Evolutionary conservation across 768 basidiomycete genomes (phyloP).

Genomic region (Leccinellum rugosiceps): DNA sequence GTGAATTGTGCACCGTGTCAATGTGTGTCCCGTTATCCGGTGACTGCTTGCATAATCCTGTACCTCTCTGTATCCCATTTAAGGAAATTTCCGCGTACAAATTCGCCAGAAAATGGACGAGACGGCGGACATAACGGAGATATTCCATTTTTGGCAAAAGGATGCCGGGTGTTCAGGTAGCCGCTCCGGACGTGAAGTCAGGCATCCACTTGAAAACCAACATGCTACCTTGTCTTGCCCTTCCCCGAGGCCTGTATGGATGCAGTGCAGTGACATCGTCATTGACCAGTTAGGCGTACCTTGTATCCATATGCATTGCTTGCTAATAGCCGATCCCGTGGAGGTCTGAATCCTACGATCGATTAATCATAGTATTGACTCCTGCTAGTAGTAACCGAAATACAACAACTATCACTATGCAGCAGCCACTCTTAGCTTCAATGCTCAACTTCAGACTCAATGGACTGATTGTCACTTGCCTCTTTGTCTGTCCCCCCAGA

Average conservation of each 20-base stretch:
- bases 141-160: background rate
- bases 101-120: background rate
- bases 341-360: constrained; percentile 14
- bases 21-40: constrained; percentile 21
- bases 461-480: background rate
- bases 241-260: constrained; percentile 6
- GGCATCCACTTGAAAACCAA: background rate
- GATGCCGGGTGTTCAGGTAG: constrained; percentile 17
- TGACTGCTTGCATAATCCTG: constrained; percentile 20
- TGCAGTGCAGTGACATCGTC: constrained; percentile 23
- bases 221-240: constrained; percentile 4
- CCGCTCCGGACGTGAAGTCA: constrained; percentile 19
- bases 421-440: background rate
- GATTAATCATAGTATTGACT: background rate
- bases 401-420: constrained; percentile 9
- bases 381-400: background rate
- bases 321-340: background rate
- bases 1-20: constrained; percentile 4
- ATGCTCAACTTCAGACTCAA: background rate
- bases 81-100: background rate
- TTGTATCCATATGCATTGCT: constrained; percentile 20
- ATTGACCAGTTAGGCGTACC: constrained; percentile 15
- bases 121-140: constrained; percentile 1
- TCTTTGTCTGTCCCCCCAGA: constrained; percentile 1
- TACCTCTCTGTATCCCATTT: constrained; percentile 11